Percentiles rank a stretch among this genome's conserved stretches.
phyloP scores from a whole-genome alignment of 768 basidiomycete species.

The Suillus paluster region DNA sequence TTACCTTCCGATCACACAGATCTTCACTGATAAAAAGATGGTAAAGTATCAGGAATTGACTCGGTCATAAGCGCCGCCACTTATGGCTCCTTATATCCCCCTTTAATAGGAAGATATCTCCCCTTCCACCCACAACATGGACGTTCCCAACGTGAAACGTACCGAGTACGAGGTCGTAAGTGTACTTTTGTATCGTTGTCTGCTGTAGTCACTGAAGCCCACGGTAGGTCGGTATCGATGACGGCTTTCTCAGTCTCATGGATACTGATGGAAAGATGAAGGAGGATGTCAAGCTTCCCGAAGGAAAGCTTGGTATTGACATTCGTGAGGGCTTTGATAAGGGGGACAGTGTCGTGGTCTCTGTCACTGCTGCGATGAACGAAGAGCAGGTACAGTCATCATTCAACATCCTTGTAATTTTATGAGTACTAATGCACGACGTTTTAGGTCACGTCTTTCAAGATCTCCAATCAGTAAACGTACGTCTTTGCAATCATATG shows the following conservation, averaged over 20 bases:
- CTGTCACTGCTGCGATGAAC: conserved; percentile 86
- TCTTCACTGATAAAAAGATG: conserved; percentile 98
- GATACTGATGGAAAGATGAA: conserved; percentile 75
- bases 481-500: neutral
- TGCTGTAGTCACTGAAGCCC: conserved; percentile 10
- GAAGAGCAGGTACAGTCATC: conserved; percentile 70
- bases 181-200: conserved; percentile 15
- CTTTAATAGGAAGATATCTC: conserved; percentile 82
- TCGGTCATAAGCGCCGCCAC: conserved; percentile 1
- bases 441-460: conserved; percentile 5
- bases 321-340: too few relatives aligned
- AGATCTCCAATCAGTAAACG: conserved; percentile 1
- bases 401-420: conserved; percentile 20
- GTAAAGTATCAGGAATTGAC: conserved; percentile 49
- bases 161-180: conserved; percentile 89
- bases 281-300: conserved; percentile 95
- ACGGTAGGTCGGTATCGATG: conserved; percentile 82
- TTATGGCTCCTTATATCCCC: neutral
- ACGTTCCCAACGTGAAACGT: conserved; percentile 92
- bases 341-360: conserved; percentile 90
- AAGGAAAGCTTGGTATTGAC: conserved; percentile 75
- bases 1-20: conserved; percentile 52
- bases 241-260: conserved; percentile 96
- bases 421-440: neutral
- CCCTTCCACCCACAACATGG: conserved; percentile 99